These are phyloP conservation scores for Solanum pennellii DNA, from an alignment of 257 asterid genomes.

Conservation along the genomic window DNA sequence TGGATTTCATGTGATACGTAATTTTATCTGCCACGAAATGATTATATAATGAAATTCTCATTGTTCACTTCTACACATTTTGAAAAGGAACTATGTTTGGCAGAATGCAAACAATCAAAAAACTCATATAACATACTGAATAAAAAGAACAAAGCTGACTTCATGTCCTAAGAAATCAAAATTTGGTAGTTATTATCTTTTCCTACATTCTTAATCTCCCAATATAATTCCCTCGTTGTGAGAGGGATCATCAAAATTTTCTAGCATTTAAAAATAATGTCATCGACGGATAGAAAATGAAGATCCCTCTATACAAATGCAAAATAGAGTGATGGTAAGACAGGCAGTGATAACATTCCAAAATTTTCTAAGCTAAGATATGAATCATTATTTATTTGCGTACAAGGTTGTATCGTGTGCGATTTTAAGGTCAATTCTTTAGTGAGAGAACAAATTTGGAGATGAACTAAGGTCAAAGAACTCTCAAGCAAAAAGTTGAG, in stretches of 20 bases:
- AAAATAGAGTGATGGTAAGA: background rate
- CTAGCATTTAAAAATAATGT: background rate
- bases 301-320: background rate
- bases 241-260: background rate
- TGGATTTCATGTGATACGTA: background rate
- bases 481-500: too few relatives aligned
- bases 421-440: too few relatives aligned
- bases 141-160: background rate
- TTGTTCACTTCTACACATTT: background rate
- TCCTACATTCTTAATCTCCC: background rate
- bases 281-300: background rate
- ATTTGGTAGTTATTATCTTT: background rate
- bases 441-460: too few relatives aligned
- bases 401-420: too few relatives aligned
- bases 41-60: background rate
- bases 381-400: too few relatives aligned
- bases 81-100: background rate
- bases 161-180: background rate
- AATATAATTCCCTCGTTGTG: background rate
- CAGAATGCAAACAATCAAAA: background rate
- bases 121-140: background rate
- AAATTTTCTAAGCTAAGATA: too few relatives aligned
- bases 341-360: too few relatives aligned
- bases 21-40: background rate
- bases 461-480: too few relatives aligned